phyloP scores from a whole-genome alignment of 805 yeast species.

The Wickerhamiella spandovensis region DNA sequence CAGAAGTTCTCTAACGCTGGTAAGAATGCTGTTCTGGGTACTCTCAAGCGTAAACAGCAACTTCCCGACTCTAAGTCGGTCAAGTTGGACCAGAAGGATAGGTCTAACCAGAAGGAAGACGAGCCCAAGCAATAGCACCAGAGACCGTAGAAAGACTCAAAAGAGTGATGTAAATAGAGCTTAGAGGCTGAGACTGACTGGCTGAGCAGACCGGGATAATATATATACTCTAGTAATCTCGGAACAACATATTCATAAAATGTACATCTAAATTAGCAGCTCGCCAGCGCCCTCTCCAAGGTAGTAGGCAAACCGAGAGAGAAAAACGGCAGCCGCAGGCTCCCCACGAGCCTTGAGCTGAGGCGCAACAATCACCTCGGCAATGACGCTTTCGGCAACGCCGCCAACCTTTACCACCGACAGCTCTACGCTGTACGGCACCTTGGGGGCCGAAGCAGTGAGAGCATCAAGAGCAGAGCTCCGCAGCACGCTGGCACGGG shows the following conservation, averaged over 20 bases:
- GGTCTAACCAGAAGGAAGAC: too few species aligned
- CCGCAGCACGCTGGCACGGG: constrained; percentile 29
- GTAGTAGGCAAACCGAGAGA: constrained; percentile 21
- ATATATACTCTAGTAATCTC: too few species aligned
- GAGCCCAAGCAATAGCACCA: too few species aligned
- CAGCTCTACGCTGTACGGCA: constrained; percentile 29
- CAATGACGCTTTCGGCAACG: neutral
- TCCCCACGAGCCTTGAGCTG: constrained; percentile 22
- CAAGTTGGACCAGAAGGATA: too few species aligned
- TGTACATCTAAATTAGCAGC: neutral
- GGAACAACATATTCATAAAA: neutral
- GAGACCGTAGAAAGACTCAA: too few species aligned
- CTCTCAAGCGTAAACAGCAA: constrained; percentile 2
- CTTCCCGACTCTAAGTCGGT: neutral
- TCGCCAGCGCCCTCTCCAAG: constrained; percentile 6
- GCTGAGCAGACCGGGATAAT: too few species aligned
- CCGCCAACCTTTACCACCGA: neutral
- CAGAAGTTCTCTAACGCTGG: constrained; percentile 19
- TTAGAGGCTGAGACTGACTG: too few species aligned
- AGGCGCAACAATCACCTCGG: neutral
- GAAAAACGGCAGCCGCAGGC: constrained; percentile 31
- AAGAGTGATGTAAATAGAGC: too few species aligned
- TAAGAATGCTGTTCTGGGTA: constrained; percentile 14
- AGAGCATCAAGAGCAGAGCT: constrained; percentile 52
- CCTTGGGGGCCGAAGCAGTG: constrained; percentile 28